phyloP scores from a whole-genome alignment of 371 early-diverging fungal species.

The Actinomortierella ambigua region DNA sequence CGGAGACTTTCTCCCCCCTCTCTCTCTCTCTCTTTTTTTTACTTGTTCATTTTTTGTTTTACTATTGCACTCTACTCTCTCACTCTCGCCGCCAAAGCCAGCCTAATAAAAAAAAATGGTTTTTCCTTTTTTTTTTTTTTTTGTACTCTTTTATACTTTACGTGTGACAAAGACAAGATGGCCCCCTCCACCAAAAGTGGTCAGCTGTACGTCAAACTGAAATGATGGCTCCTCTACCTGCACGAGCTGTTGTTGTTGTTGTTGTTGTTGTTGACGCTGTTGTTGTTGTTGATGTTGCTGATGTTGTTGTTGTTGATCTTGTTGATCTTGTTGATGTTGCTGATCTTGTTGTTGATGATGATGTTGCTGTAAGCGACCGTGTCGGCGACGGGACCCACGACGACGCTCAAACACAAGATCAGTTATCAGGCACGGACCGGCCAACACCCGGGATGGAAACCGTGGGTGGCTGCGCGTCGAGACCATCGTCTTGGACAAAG shows the following conservation, averaged over 20 bases:
- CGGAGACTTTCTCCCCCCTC: too few relatives aligned
- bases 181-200: not conserved
- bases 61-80: too few relatives aligned
- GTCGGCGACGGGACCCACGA: too few relatives aligned
- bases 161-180: not conserved
- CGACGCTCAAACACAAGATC: too few relatives aligned
- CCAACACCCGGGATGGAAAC: not conserved
- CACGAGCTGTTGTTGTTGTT: not conserved
- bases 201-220: conserved; percentile 8
- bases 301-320: not conserved
- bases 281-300: too few relatives aligned
- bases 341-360: conserved; percentile 1
- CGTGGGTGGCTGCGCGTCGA: not conserved
- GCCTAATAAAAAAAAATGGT: not conserved
- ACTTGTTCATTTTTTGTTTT: too few relatives aligned
- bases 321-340: conserved; percentile 1
- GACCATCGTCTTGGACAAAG: not conserved
- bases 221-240: conserved; percentile 5
- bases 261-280: not conserved
- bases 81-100: too few relatives aligned
- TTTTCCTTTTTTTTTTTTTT: conserved; percentile 1
- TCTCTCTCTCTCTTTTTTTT: too few relatives aligned
- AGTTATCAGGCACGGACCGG: not conserved
- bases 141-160: not conserved
- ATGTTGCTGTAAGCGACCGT: not conserved